A percentile compares a stretch with the other conserved stretches of the same genome.
These are phyloP conservation scores for Blastomyces emzantsi DNA, from an alignment of 2,329 filamentous ascomycete species.

Conservation along the genomic window DNA sequence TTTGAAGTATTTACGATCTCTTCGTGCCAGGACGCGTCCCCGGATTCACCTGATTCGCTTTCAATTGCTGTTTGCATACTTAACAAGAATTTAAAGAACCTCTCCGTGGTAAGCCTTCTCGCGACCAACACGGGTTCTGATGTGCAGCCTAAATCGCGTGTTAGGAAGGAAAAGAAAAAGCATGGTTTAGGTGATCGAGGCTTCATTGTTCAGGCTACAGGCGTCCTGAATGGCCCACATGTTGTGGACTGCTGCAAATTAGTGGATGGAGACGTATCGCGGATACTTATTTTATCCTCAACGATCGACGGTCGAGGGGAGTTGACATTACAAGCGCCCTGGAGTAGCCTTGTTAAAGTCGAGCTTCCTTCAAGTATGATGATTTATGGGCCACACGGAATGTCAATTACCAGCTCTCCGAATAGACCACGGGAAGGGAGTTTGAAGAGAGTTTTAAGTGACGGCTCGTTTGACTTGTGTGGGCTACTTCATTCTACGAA, in stretches of 20 bases:
- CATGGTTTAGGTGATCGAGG: background rate
- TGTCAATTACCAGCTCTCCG: conserved; percentile 47
- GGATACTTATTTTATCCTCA: conserved; percentile 61
- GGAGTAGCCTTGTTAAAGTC: conserved; percentile 62
- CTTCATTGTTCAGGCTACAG: conserved; percentile 21
- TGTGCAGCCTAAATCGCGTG: conserved; percentile 16
- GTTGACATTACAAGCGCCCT: conserved; percentile 65
- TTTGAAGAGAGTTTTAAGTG: conserved; percentile 38
- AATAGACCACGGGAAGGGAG: conserved; percentile 47
- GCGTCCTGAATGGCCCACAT: conserved; percentile 52
- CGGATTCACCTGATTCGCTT: conserved; percentile 26
- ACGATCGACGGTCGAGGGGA: conserved; percentile 55
- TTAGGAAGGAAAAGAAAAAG: conserved; percentile 22
- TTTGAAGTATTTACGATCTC: conserved; percentile 56
- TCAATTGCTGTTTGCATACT: conserved; percentile 53
- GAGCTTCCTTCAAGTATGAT: conserved; percentile 50
- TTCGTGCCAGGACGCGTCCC: conserved; percentile 31
- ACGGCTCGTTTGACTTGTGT: conserved; percentile 36
- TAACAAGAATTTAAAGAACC: conserved; percentile 56
- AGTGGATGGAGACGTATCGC: conserved; percentile 56
- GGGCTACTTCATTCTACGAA: conserved; percentile 51
- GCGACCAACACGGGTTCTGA: conserved; percentile 22
- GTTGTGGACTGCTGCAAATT: conserved; percentile 66
- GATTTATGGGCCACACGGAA: conserved; percentile 50
- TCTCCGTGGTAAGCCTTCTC: conserved; percentile 58